Conservation (phyloP, 1,139 yeast genomes). For the Komagataea norvegica region DNA sequence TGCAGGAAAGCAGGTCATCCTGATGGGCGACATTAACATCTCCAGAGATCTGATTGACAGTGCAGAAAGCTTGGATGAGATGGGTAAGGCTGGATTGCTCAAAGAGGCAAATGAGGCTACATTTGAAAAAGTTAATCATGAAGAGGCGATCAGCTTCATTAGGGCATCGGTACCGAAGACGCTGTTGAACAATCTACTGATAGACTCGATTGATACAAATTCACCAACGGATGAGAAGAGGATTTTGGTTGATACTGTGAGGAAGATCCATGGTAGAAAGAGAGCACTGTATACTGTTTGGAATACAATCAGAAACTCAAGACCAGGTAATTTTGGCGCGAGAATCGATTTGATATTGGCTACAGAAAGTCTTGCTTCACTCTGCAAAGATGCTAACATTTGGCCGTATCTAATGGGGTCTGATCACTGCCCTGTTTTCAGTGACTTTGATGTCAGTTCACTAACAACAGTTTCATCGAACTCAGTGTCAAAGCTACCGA, state of each 20-base stretch:
- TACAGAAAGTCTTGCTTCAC: constrained; percentile 34
- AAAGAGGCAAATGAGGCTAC: constrained; percentile 10
- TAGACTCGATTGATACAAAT: constrained; percentile 29
- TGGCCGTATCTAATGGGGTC: constrained; percentile 75
- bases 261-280: constrained; percentile 50
- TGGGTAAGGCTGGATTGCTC: constrained; percentile 29
- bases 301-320: constrained; percentile 75
- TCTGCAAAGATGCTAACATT: constrained; percentile 50
- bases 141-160: constrained; percentile 39
- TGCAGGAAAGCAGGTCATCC: constrained; percentile 60
- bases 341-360: constrained; percentile 74
- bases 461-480: not conserved
- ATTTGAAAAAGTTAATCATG: constrained; percentile 40
- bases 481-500: constrained; percentile 31
- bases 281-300: constrained; percentile 83
- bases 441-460: constrained; percentile 47
- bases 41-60: constrained; percentile 76
- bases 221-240: constrained; percentile 24
- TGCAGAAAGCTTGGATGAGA: constrained; percentile 60
- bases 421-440: constrained; percentile 89
- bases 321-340: constrained; percentile 84
- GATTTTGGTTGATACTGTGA: constrained; percentile 58
- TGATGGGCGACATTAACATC: constrained; percentile 88
- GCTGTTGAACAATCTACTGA: constrained; percentile 36
- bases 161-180: constrained; percentile 37